phyloP scores from a whole-genome alignment of 2,329 filamentous ascomycete species.

The Colletotrichum incanum region DNA sequence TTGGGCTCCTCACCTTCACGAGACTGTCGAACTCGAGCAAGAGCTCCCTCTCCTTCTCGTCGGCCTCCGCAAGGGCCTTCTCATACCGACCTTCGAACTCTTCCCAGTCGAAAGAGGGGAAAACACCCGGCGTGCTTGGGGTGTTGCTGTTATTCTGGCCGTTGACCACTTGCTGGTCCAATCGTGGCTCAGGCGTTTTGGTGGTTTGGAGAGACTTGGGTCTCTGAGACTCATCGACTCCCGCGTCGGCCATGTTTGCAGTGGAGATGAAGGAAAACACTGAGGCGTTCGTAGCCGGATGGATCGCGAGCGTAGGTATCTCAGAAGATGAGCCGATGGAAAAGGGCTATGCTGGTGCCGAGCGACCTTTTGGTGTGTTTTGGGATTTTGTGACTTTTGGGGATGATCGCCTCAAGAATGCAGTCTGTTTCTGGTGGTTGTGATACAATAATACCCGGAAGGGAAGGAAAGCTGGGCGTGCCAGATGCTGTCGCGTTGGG shows the following conservation, averaged over 20 bases:
- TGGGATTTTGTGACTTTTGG: not conserved
- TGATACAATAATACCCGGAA: not conserved
- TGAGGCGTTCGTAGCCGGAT: not conserved
- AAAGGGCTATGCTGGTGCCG: not conserved
- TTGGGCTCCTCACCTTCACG: slow-evolving; percentile 67
- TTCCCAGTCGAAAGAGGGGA: slow-evolving; percentile 81
- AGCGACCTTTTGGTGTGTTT: not conserved
- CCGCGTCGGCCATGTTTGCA: slow-evolving; percentile 28
- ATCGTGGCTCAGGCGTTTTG: slow-evolving; percentile 58
- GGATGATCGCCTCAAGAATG: not conserved
- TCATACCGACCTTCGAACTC: slow-evolving; percentile 81
- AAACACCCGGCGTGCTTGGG: slow-evolving; percentile 66
- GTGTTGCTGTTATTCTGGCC: slow-evolving; percentile 51
- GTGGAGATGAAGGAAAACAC: not conserved
- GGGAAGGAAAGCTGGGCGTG: not conserved
- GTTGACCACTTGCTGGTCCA: slow-evolving; percentile 51
- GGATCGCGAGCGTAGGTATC: not conserved
- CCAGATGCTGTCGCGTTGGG: not conserved
- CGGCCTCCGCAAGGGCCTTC: slow-evolving; percentile 74
- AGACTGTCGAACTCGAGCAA: slow-evolving; percentile 77
- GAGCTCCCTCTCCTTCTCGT: slow-evolving; percentile 75
- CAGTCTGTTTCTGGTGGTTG: not conserved
- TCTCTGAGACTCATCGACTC: slow-evolving; percentile 15
- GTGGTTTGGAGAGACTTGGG: slow-evolving; percentile 44
- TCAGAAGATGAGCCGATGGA: not conserved